Evolutionary conservation across 148 eudicot genomes (phyloP), one percentile per base, ranked within the genome.

Genomic region (Arbutus unedo): DNA sequence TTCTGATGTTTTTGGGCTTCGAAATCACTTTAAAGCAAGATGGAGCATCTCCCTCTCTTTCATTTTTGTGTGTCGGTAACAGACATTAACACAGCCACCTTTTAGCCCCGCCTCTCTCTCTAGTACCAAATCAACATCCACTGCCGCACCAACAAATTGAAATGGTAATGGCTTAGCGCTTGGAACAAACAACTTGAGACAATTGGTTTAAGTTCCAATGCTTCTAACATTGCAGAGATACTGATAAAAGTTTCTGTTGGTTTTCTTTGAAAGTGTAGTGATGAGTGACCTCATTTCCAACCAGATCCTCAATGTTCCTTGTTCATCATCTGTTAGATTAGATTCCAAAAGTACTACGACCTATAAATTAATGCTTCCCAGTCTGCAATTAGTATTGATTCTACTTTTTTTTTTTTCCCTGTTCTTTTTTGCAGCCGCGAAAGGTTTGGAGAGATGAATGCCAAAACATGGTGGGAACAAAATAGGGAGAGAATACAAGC

Each of bases 401-500:
- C 3, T 31, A 19, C 16, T 57, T 15, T 57, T 41, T 6, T 60
- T 10, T 60, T 14, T 10, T n/a, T 3, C 5, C 6, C 38, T 13
- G 4, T 16, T 3, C 0, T 77, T 83, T 41, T 75, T 66, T 50
- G 43, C 86, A 84, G 86, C 66, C 86, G 86, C 6, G 86, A 84
- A 73, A 84, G 57, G 75, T 84, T 84, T 80, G 86, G 86, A 74
- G 86, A 84, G 81, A 50, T 14, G 21, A n/a, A 76, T 54, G 86
- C 86, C 8, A 84, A 84, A 62, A 74, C 49, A 9, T 84, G 86
- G 86, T 84, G 86, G 86, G 91, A 89, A 82, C 78, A 88, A 60
- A 89, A 89, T 84, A 81, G 87, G 78, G 91, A 89, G 49, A 85
- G 91, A 74, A 89, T 89, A 87, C 89, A 89, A 78, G 80, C 77